Evolutionary conservation across 2,329 filamentous ascomycete species (phyloP).

Genomic region (Pseudogymnoascus sp.): DNA sequence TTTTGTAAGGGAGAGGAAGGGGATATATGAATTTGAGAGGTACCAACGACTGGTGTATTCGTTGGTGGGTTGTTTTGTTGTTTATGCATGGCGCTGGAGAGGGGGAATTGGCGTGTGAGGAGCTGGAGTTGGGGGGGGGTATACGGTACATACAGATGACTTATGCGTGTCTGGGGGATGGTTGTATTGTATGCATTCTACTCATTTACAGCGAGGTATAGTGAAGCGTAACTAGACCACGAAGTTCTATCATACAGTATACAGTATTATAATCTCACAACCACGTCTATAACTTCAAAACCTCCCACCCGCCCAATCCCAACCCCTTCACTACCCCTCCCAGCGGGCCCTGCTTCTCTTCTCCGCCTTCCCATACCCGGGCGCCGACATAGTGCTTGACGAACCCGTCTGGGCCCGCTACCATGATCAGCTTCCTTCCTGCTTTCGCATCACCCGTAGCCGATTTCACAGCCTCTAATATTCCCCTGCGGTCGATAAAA

Average conservation of each 20-base stretch:
- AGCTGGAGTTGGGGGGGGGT: not conserved
- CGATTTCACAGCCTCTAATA: constrained; percentile 32
- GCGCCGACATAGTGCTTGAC: constrained; percentile 70
- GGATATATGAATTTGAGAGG: not conserved
- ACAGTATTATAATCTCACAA: not conserved
- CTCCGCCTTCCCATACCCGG: constrained; percentile 63
- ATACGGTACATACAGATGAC: not conserved
- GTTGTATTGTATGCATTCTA: not conserved
- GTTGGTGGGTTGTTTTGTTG: not conserved
- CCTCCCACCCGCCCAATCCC: constrained; percentile 30
- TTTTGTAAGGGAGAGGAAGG: not conserved
- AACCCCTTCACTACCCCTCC: constrained; percentile 59
- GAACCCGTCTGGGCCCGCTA: constrained; percentile 90
- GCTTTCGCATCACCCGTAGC: constrained; percentile 21
- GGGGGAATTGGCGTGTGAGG: not conserved
- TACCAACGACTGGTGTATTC: not conserved
- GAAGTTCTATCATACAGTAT: constrained; percentile 24
- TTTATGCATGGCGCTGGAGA: not conserved
- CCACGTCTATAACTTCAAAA: constrained; percentile 28
- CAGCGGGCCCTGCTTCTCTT: constrained; percentile 66
- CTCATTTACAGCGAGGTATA: not conserved
- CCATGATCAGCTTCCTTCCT: constrained; percentile 53
- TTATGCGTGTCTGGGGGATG: not conserved
- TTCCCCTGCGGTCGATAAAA: constrained; percentile 48
- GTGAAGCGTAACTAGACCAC: not conserved